Evolutionary conservation across 2,329 filamentous ascomycete genomes (phyloP), one percentile per base, ranked within the genome.

Genomic region (Taxawa tesnikishii): DNA sequence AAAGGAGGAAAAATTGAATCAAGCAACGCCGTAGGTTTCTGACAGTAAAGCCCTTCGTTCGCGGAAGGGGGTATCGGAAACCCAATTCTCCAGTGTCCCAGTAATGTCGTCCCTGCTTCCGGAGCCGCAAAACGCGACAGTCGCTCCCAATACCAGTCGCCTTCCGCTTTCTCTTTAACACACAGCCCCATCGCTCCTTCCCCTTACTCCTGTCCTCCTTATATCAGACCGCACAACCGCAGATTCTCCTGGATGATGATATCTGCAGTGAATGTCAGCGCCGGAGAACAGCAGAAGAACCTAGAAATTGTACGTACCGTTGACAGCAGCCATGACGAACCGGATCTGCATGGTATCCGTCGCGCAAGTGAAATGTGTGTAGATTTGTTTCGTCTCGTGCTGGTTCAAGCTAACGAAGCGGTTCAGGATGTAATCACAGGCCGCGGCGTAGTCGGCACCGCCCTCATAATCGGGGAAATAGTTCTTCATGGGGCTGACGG

Each of bases 201-300:
- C 19, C 8, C 19, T 8, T 23, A 23, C n/a, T n/a, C 19, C n/a
- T 23, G 19, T 27, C 17, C 9, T 25, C 24, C 15, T 45, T 80
- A 94, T 73, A 96, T 94, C 59, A 96, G 69, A 72, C 88, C 88
- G 63, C 87, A 94, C 60, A 93, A 73, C 60, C 90, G 81, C 44
- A 98, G 76, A 66, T 98, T 98, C 66, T 96, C 90, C 68, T 98
- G 90, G 60, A 98, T 98, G 65, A 98, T 98, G 60, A 98, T 98
- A 65, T 98, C 90, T 94, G 45, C 2, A 31, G 11, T 8, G 5
- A 2, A 34, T 15, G 50, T 79, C 62, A 76, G 65, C 34, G 24
- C 13, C 18, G 23, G 3, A 28, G 8, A n/a, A n/a, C n/a, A n/a
- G n/a, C n/a, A n/a, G 19, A 23, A 2, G 19, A 23, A 23, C n/a